These are phyloP conservation scores for Xylaria bambusicola DNA, from an alignment of 495 filamentous ascomycete species.

Conservation along the genomic window DNA sequence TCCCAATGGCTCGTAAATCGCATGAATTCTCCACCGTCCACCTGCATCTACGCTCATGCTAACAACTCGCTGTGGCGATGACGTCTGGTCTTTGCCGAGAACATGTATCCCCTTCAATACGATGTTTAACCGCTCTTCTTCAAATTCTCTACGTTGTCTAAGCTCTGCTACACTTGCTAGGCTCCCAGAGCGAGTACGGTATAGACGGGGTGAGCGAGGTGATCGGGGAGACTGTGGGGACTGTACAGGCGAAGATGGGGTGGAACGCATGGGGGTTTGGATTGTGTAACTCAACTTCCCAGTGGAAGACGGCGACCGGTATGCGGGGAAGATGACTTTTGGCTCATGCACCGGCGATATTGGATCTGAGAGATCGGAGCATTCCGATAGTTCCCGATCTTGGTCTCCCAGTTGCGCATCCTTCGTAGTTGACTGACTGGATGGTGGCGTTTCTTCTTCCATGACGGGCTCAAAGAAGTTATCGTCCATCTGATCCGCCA, in stretches of 20 bases:
- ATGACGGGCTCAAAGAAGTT: background rate
- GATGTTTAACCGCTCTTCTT: constrained; percentile 26
- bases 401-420: background rate
- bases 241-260: background rate
- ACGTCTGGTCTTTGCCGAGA: background rate
- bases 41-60: constrained; percentile 25
- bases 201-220: constrained; percentile 9
- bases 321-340: background rate
- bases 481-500: background rate
- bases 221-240: background rate
- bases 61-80: constrained; percentile 12
- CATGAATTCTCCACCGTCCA: constrained; percentile 34
- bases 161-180: constrained; percentile 24
- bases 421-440: background rate
- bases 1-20: constrained; percentile 14
- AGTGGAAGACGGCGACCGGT: constrained; percentile 12
- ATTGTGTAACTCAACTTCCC: constrained; percentile 11
- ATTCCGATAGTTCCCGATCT: constrained; percentile 4
- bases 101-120: constrained; percentile 24
- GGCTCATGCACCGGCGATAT: background rate
- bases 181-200: constrained; percentile 30
- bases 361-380: background rate
- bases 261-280: constrained; percentile 3
- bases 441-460: constrained; percentile 9
- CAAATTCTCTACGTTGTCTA: constrained; percentile 22